Percentiles rank a stretch among this genome's conserved stretches.
These are phyloP conservation scores for Phytopythium aichiense DNA, from an alignment of 352 stramenopile species.

Conservation along the genomic window DNA sequence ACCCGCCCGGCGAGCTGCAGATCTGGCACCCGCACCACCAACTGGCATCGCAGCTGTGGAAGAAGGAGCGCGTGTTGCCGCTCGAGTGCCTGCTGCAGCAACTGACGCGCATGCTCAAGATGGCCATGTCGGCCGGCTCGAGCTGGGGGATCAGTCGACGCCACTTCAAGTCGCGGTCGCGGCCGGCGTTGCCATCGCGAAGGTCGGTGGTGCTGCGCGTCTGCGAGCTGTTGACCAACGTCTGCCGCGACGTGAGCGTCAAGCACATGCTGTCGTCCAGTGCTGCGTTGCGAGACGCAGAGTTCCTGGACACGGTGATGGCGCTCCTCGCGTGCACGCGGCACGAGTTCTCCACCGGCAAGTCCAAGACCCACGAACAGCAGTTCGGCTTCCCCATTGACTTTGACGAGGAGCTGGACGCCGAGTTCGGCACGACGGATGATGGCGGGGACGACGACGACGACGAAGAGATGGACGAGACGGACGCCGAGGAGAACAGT, in stretches of 20 bases:
- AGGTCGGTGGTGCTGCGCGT: slow-evolving; percentile 55
- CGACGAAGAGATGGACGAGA: slow-evolving; percentile 56
- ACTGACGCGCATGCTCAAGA: slow-evolving; percentile 32
- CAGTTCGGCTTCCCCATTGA: slow-evolving; percentile 32
- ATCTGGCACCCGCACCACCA: slow-evolving; percentile 62
- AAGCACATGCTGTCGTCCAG: slow-evolving; percentile 42
- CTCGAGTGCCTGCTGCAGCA: slow-evolving; percentile 63
- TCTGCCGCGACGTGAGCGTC: slow-evolving; percentile 48
- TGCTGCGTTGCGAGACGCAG: slow-evolving; percentile 30
- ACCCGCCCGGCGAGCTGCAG: slow-evolving; percentile 47
- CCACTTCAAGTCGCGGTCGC: slow-evolving; percentile 19
- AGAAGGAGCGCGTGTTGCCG: slow-evolving; percentile 49
- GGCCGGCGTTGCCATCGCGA: slow-evolving; percentile 15
- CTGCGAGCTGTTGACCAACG: slow-evolving; percentile 60
- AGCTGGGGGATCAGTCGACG: slow-evolving; percentile 13
- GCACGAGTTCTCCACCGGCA: slow-evolving; percentile 40
- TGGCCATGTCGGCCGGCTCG: neutral
- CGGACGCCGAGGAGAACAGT: slow-evolving; percentile 45
- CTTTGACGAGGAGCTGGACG: slow-evolving; percentile 27
- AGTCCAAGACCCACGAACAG: slow-evolving; percentile 19
- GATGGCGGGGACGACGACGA: slow-evolving; percentile 38
- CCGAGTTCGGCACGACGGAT: slow-evolving; percentile 16
- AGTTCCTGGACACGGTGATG: slow-evolving; percentile 50
- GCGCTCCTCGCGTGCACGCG: slow-evolving; percentile 43
- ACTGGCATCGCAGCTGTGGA: slow-evolving; percentile 54